Evolutionary conservation across 768 basidiomycete genomes (phyloP), one percentile per base, ranked within the genome.

Genomic region (Calocera viscosa): DNA sequence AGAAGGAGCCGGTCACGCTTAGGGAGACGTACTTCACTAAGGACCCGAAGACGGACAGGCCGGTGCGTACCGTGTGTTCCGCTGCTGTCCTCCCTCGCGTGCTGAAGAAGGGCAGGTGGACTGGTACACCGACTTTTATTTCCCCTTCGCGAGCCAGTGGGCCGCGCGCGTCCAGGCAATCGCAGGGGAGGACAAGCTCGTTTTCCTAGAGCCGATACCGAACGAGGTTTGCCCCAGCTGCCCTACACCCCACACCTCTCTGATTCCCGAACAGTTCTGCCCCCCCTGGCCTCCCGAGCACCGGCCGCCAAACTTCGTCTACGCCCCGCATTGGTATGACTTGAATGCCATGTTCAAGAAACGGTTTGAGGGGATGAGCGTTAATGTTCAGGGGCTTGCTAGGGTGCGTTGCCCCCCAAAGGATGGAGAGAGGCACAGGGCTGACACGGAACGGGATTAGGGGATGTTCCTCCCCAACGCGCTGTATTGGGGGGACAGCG

Each of bases 351-450:
- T 99, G 7, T 98, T 97, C 77, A 76, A 77, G 28, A 96, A 96
- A 75, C 82, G 83, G 1, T 91, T 91, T 69, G 86, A 90, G 0
- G 83, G 89, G 72, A 89, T 97, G 75, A 86, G 86, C 0, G 90
- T 92, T 47, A 95, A 98, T 73, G 94, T 98, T 0, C 95, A 97
- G 78, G 93, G 89, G 0, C 76, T 97, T 16, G 89, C 95, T 0
- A 80, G 89, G 75, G 94, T 94, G 72, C 43, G 83, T 75, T 65
- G n/a, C n/a, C n/a, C n/a, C n/a, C n/a, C n/a, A n/a, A n/a, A n/a
- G n/a, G n/a, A n/a, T n/a, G n/a, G n/a, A n/a, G n/a, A n/a, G n/a
- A n/a, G n/a, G n/a, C n/a, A n/a, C n/a, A n/a, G n/a, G n/a, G n/a
- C n/a, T n/a, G n/a, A n/a, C n/a, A 14, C 26, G 34, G 47, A 30